Evolutionary conservation across 2,329 filamentous ascomycete genomes (phyloP).

Genomic region (Paracoccidioides brasiliensis): DNA sequence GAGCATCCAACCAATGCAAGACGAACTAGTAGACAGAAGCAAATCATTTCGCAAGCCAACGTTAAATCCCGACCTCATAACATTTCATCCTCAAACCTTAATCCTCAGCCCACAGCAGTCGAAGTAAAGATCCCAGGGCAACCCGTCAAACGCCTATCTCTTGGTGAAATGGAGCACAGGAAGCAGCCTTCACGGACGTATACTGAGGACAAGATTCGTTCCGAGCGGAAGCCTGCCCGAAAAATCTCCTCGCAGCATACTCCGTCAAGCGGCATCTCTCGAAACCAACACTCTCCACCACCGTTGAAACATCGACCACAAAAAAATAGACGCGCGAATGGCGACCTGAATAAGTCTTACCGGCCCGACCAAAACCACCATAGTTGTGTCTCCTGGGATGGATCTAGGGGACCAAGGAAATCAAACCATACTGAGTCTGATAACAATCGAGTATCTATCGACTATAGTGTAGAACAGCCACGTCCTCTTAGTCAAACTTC

Average conservation of each 20-base stretch:
- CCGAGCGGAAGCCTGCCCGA: conserved; percentile 19
- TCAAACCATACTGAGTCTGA: conserved; percentile 11
- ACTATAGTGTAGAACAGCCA: neutral
- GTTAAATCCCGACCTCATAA: conserved; percentile 1
- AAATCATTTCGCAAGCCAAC: neutral
- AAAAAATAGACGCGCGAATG: conserved; percentile 23
- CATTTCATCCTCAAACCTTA: conserved; percentile 17
- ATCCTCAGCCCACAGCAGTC: conserved; percentile 20
- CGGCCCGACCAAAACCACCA: conserved; percentile 18
- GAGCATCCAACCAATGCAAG: conserved; percentile 3
- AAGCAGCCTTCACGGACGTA: conserved; percentile 21
- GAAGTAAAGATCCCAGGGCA: conserved; percentile 28
- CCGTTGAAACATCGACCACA: conserved; percentile 28
- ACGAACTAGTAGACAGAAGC: neutral
- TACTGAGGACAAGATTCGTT: conserved; percentile 21
- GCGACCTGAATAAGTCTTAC: conserved; percentile 12
- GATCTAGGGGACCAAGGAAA: conserved; percentile 23
- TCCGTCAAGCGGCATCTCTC: conserved; percentile 16
- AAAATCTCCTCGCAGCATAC: conserved; percentile 23
- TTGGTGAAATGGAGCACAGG: conserved; percentile 26
- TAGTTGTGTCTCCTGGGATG: conserved; percentile 28
- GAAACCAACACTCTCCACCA: conserved; percentile 26
- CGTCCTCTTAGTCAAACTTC: neutral
- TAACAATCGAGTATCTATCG: conserved; percentile 1
- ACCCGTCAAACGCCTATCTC: conserved; percentile 27